Percentiles rank a stretch among this genome's conserved stretches.
Evolutionary conservation across 2,329 filamentous ascomycete species (phyloP).

Genomic region (Bipolaris gigantea): DNA sequence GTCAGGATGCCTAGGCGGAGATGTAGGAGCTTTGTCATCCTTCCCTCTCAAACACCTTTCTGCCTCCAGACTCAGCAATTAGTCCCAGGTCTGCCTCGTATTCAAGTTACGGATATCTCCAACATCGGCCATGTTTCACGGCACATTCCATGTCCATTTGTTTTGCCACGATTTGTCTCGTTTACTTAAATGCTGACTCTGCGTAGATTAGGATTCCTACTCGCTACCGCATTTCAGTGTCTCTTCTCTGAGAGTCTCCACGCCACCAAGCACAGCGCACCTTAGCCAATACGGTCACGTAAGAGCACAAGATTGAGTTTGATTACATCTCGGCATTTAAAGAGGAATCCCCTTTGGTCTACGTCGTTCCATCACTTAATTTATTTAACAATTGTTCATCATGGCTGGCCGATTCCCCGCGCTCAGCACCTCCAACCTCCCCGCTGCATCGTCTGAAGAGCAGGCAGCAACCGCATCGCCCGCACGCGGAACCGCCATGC

Average conservation of each 20-base stretch:
- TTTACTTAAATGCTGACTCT: background rate
- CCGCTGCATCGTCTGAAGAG: conserved; percentile 62
- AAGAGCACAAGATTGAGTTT: background rate
- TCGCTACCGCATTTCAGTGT: background rate
- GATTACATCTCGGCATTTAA: background rate
- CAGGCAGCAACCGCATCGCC: conserved; percentile 67
- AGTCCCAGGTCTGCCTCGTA: background rate
- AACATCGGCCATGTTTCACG: background rate
- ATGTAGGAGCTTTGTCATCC: background rate
- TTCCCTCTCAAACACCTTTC: background rate
- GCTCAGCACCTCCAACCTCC: conserved; percentile 52
- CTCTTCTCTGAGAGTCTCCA: background rate
- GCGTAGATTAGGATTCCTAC: background rate
- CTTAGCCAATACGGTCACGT: too few relatives aligned
- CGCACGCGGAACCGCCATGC: conserved; percentile 77
- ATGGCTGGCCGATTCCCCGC: conserved; percentile 41
- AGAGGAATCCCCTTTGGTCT: background rate
- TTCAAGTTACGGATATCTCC: background rate
- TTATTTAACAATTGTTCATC: background rate
- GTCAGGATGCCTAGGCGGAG: background rate
- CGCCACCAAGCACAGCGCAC: background rate
- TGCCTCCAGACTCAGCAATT: background rate
- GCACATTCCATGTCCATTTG: background rate
- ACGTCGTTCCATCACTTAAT: background rate
- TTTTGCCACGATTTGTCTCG: background rate